Evolutionary conservation across 805 yeast genomes (phyloP).

Genomic region (Lachancea nothofagi): DNA sequence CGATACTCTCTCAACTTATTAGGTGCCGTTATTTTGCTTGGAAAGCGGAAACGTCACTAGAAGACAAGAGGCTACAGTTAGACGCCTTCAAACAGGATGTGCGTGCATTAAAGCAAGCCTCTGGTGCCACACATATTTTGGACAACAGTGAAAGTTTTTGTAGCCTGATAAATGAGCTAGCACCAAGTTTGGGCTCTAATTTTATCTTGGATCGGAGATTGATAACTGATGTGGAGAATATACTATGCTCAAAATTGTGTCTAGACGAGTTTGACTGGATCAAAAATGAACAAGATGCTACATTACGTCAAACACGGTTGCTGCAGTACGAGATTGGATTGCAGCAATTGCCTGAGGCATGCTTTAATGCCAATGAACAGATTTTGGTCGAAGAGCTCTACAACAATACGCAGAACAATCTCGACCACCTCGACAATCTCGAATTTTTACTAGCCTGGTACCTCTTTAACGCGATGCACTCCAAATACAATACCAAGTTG

Average conservation of each 20-base stretch:
- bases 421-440: slow-evolving; percentile 1
- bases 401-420: neutral
- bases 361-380: neutral
- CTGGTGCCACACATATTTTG: no score
- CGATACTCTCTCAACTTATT: no score
- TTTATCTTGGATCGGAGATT: neutral
- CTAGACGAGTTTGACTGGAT: neutral
- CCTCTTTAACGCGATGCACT: neutral
- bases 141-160: no score
- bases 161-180: neutral
- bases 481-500: neutral
- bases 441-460: slow-evolving; percentile 2
- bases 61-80: no score
- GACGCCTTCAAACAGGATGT: no score
- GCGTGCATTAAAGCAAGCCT: no score
- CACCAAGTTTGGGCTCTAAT: neutral
- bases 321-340: slow-evolving; percentile 3
- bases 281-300: neutral
- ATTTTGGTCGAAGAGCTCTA: neutral
- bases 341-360: neutral
- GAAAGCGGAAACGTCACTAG: no score
- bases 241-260: neutral
- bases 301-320: slow-evolving; percentile 1
- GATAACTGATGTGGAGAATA: neutral
- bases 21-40: no score